phyloP scores from a whole-genome alignment of 2,329 filamentous ascomycete genomes.

The Penicillium brevicompactum region DNA sequence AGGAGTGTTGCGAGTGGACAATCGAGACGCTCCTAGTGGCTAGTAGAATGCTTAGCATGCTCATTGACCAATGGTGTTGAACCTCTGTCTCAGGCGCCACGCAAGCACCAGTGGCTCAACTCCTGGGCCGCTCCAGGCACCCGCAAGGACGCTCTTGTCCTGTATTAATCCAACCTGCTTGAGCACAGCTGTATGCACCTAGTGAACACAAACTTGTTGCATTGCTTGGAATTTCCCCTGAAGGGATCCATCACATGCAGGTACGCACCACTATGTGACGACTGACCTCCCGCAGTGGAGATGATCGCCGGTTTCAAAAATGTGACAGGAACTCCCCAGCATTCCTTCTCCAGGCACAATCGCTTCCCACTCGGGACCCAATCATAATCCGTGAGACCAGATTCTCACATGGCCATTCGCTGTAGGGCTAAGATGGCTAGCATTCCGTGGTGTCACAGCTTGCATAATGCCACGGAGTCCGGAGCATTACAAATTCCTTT shows the following conservation, averaged over 20 bases:
- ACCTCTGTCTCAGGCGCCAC: slow-evolving; percentile 5
- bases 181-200: background rate
- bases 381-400: background rate
- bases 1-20: slow-evolving; percentile 11
- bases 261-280: background rate
- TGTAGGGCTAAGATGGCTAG: background rate
- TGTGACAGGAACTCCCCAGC: slow-evolving; percentile 16
- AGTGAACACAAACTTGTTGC: background rate
- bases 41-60: slow-evolving; percentile 26
- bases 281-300: slow-evolving; percentile 6
- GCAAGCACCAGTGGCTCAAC: slow-evolving; percentile 25
- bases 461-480: background rate
- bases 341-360: slow-evolving; percentile 16
- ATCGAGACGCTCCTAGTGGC: slow-evolving; percentile 2
- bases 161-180: background rate
- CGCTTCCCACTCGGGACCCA: background rate
- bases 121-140: slow-evolving; percentile 10
- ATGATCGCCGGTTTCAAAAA: slow-evolving; percentile 11
- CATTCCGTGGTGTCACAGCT: background rate
- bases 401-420: background rate
- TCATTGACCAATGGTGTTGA: slow-evolving; percentile 14
- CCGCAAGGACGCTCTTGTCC: slow-evolving; percentile 6
- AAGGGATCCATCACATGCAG: slow-evolving; percentile 11
- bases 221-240: background rate
- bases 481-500: background rate